Evolutionary conservation across 768 basidiomycete species (phyloP), one percentile per base, ranked within the genome.

Genomic region (Tylopilus balloui): DNA sequence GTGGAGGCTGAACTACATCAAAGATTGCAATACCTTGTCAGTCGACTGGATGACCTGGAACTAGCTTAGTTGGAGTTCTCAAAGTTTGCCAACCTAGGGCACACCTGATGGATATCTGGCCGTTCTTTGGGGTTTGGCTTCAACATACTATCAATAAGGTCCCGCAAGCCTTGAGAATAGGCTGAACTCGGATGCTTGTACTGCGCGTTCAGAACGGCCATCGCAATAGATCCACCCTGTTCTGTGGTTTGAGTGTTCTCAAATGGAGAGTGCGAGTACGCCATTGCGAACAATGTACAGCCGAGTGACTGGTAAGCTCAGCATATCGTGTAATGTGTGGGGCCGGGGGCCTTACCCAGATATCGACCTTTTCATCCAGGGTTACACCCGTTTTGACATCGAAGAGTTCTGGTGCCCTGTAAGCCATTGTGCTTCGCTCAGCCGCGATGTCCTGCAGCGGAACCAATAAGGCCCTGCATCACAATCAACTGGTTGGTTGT

Each of bases 381-480:
- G 74, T 80, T 34, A 78, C 72, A 20, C 90, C 91, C 5, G 93
- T 97, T 66, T 95, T 95, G 48, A 96, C 94, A 59, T 99, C 96
- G 64, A 97, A 99, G 19, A 99, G 74, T 63, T 99, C 96, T 0
- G 96, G 96, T 2, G 96, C 94, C 17, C 96, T 84, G 60, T 95
- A 99, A 0, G 96, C 90, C 96, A 99, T 98, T 12, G 93, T 92
- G 56, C 92, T 95, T 67, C 95, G 94, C 68, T 99, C 96, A 15
- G 92, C 92, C 3, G 96, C 96, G 54, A 95, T 83, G 65, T 99
- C 96, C 80, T 89, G 50, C 17, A 51, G 23, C 25, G 38, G n/a
- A 10, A 21, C n/a, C 11, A 24, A 47, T 46, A 40, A 45, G 52
- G 43, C 45, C 20, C 25, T 11, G 21, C 12, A 29, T 19, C 20